Evolutionary conservation across 2,329 filamentous ascomycete species (phyloP), one percentile per base, ranked within the genome.

Genomic region (Fusarium sp.): DNA sequence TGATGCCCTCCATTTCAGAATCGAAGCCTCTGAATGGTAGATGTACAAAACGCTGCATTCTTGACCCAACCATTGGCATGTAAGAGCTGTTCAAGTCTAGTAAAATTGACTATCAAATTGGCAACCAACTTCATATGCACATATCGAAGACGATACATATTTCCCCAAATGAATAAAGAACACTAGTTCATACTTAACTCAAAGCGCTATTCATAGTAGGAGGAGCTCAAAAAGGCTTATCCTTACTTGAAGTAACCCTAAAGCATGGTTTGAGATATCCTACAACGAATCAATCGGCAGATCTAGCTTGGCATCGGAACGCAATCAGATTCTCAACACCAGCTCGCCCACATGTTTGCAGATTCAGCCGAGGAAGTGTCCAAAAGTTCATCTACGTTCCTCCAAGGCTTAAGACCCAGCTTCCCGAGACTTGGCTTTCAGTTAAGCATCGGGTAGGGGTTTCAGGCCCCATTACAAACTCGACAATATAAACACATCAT

Each of bases 371-470:
- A 64, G 48, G 27, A 20, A 27, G 33, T 32, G 23, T 15, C 23
- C 27, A 52, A 27, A 30, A 27, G 35, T 35, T 27, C 30, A 53
- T 43, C 39, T 39, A 46, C 48, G n/a, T 45, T 27, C 49, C 32
- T 22, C 32, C 43, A 22, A 43, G 27, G 41, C 30, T 17, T n/a
- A n/a, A 30, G 39, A 19, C 56, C 57, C 57, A 63, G 47, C 51
- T 66, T 66, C 43, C 41, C 22, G 35, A 43, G 58, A 47, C 66
- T 69, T 67, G 53, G 62, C 67, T 69, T 70, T 69, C 32, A 56
- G 49, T 60, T 60, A 69, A 70, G 66, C 67, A 67, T 53, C 37
- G 23, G 49, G 49, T 51, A 41, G 33, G 43, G 43, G 43, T 5
- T 8, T 17, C 22, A 40, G 47, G 52, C 58, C 52, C 66, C 59